A percentile compares a stretch with the other conserved stretches of the same genome.
phyloP scores from a whole-genome alignment of 345 rosid species.

The Carallia pectinifolia region DNA sequence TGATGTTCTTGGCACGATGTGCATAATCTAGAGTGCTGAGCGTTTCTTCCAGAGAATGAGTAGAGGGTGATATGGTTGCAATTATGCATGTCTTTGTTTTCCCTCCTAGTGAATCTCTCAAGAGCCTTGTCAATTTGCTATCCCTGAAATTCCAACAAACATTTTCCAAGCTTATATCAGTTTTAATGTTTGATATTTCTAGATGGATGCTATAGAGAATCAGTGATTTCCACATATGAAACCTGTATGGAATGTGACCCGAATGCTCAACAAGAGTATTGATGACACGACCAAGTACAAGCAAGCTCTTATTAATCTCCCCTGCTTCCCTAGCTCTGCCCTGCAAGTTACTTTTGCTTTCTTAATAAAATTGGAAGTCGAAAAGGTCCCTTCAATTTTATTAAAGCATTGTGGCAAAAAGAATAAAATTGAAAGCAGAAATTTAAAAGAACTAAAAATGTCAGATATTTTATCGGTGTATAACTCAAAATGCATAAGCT shows the following conservation, averaged over 20 bases:
- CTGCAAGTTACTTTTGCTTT: neutral
- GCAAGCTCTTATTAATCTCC: conserved; percentile 21
- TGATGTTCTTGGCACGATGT: conserved; percentile 97
- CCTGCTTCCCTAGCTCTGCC: conserved; percentile 23
- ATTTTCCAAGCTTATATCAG: neutral
- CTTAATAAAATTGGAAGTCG: neutral
- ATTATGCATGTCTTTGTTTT: conserved; percentile 98
- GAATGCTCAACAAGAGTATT: conserved; percentile 21
- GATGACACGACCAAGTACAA: conserved; percentile 17
- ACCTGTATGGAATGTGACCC: conserved; percentile 21
- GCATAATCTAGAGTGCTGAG: conserved; percentile 98
- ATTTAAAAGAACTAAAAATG: too few species aligned
- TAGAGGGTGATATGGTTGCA: conserved; percentile 95
- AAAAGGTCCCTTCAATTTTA: too few species aligned
- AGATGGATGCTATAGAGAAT: neutral
- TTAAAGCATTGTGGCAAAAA: neutral
- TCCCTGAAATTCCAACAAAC: conserved; percentile 72
- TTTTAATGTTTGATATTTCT: neutral
- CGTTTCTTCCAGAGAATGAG: conserved; percentile 95
- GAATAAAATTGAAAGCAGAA: neutral
- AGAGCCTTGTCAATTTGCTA: conserved; percentile 89
- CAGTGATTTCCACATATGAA: conserved; percentile 1
- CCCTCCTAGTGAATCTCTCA: conserved; percentile 99
- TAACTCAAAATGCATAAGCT: neutral
- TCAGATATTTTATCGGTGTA: too few species aligned